Base-by-base conservation (phyloP, 345 rosid species). In the Tarenaya hassleriana region DNA sequence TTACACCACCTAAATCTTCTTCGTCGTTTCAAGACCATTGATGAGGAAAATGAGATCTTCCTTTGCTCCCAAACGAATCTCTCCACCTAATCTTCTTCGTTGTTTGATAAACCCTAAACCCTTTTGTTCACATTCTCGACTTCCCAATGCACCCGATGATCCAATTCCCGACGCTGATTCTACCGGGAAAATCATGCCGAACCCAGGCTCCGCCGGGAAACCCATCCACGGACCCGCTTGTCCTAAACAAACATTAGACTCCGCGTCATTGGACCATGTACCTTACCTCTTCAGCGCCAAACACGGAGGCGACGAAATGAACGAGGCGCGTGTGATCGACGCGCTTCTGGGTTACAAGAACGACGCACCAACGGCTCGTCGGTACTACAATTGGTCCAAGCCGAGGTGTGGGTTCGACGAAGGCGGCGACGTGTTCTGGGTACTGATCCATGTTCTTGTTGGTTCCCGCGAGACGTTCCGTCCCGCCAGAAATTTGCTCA, bases 391-490 rank as follows among this genome's bases (percentile, higher is more conserved):
- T 6, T 32, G 52, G 54, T 69, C 55, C 15, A 68, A 59, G 42
- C 47, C 62, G 38, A 55, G 52, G 64, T 66, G 69, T 4, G 80
- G 73, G 8, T 67, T 74, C 24, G 47, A 69, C 27, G 56, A 42
- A 55, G 64, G 69, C 41, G 34, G 69, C 1, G 82, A 76, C 50
- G 45, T 63, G 34, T 66, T 81, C 9, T 77, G 82, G 47, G 63
- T 79, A 45, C 54, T 84, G 62, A 69, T 87, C 68, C 89, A 81
- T 70, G 64, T 87, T 55, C 65, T 83, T 60, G 71, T 67, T 32
- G 41, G 29, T 21, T 67, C 68, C 34, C 34, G 55, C 0, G 46
- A 69, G 66, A 76, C 72, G 21, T 42, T 54, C 16, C 41, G 63
- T 21, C 50, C 32, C 4, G 90, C 75, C 17, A 53, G 47, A 14